A percentile compares a stretch with the other conserved stretches of the same genome.
phyloP scores from a whole-genome alignment of 1,139 yeast species.

The Taiozyma sp. region DNA sequence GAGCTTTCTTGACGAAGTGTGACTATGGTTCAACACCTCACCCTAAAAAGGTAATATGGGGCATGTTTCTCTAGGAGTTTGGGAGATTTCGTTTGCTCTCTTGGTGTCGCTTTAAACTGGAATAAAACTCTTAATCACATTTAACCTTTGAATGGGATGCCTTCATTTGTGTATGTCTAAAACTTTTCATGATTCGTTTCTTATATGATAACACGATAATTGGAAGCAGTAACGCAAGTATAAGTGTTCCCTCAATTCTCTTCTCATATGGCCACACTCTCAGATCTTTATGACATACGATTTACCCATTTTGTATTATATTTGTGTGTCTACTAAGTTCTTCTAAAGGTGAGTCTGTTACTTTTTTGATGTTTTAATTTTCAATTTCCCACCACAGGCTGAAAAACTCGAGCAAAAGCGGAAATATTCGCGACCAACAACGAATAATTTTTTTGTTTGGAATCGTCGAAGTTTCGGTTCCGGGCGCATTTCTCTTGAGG shows the following conservation, averaged over 20 bases:
- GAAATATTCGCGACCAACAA: constrained; percentile 5
- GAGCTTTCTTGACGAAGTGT: not conserved
- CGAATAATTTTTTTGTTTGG: constrained; percentile 15
- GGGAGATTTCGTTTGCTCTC: not conserved
- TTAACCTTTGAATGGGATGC: not conserved
- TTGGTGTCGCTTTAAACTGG: not conserved
- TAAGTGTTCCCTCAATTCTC: not conserved
- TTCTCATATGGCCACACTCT: not conserved
- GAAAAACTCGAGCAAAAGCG: constrained; percentile 1
- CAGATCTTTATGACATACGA: constrained; percentile 15
- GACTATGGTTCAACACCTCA: not conserved
- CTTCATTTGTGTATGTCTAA: not conserved
- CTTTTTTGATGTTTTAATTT: constrained; percentile 1
- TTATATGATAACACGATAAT: not conserved
- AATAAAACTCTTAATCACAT: not conserved
- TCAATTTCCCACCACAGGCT: not conserved
- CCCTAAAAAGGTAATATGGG: not conserved
- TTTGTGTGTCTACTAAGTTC: constrained; percentile 8
- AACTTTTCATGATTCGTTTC: not conserved
- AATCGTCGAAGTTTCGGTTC: not conserved
- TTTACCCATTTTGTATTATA: constrained; percentile 25
- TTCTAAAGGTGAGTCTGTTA: constrained; percentile 6
- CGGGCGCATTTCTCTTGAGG: not conserved
- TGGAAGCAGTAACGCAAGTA: not conserved
- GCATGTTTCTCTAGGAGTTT: not conserved